Base-by-base conservation (phyloP, 139 green algal species). In the Micromonas commoda region DNA sequence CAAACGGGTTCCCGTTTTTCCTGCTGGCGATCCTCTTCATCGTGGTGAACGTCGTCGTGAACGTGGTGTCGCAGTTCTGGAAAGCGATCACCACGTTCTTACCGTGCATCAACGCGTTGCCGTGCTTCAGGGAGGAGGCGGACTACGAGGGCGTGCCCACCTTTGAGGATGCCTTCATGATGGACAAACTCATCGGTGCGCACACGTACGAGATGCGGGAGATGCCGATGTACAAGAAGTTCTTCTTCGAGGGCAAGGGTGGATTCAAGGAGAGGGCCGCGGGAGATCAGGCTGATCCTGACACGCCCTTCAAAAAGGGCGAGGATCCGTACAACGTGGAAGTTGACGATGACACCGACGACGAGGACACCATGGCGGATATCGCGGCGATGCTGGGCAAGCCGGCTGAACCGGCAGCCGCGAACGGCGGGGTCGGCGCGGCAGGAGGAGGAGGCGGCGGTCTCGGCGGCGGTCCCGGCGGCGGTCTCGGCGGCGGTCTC, bases 1-100 rank as follows among this genome's bases (percentile, higher is more conserved):
- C 33, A 5, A 73, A 73, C 29, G 66, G 28, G 23, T 73, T 73
- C 66, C 20, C 66, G 28, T 31, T 73, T 29, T 73, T 73, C 5
- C 33, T 73, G 19, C 21, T 73, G 20, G 5, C 51, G 5, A 5
- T 6, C 6, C 33, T 73, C 9, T 53, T 73, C 28, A 5, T 69
- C 61, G 61, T 19, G 61, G 5, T 29, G 9, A 31, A 19, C 5
- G 16, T 69, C 61, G 9, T 69, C 26, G 16, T 29, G 61, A 33
- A 9, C 13, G 26, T 69, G 13, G 9, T 69, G 61, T 29, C 9
- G 26, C 5, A 33, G 26, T 13, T 33, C 26, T 33, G n/a, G 61
- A 20, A 20, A 6, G 16, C 24, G 5, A 13, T 69, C 13, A 13
- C 5, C 9, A 31, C 26, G 26, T 19, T 31, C 16, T 31, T 69